Conservation (phyloP, 2,329 filamentous ascomycete species). For the Fusarium dimerum region DNA sequence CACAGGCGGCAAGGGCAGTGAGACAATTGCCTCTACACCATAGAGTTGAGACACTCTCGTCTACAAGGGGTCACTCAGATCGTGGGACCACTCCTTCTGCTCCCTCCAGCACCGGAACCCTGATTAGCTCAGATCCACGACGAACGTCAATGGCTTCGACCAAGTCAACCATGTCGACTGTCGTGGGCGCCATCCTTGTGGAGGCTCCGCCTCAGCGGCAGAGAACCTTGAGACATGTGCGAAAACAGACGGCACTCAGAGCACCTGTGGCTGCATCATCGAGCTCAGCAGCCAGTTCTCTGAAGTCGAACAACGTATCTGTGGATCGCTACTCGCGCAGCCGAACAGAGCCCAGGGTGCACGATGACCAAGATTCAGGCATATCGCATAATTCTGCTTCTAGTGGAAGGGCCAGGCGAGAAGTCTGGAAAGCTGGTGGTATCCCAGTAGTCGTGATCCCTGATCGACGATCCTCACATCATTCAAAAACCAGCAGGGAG, state of each 20-base stretch:
- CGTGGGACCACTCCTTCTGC: slow-evolving; percentile 28
- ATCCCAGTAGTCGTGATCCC: slow-evolving; percentile 66
- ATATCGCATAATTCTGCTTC: slow-evolving; percentile 51
- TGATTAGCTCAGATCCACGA: slow-evolving; percentile 44
- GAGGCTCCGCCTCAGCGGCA: slow-evolving; percentile 47
- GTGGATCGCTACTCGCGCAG: slow-evolving; percentile 32
- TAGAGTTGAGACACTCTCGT: slow-evolving; percentile 30
- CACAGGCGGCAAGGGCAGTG: slow-evolving; percentile 52
- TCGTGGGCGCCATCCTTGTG: slow-evolving; percentile 60
- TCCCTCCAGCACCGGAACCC: slow-evolving; percentile 41
- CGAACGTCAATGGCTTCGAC: slow-evolving; percentile 57
- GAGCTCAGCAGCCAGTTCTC: slow-evolving; percentile 8
- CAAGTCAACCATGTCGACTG: slow-evolving; percentile 55
- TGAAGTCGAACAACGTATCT: slow-evolving; percentile 15
- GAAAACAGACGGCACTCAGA: slow-evolving; percentile 54
- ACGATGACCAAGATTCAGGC: slow-evolving; percentile 52
- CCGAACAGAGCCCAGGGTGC: slow-evolving; percentile 33
- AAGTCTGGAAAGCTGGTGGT: slow-evolving; percentile 59
- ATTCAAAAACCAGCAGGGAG: slow-evolving; percentile 50
- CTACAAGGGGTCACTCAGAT: slow-evolving; percentile 26
- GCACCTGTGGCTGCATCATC: slow-evolving; percentile 37
- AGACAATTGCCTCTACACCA: slow-evolving; percentile 50
- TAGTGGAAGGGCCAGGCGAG: slow-evolving; percentile 57
- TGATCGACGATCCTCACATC: slow-evolving; percentile 55
- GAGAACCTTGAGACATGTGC: slow-evolving; percentile 62